These are phyloP conservation scores for Serpula lacrymans DNA, from an alignment of 768 basidiomycete genomes.

Conservation along the genomic window DNA sequence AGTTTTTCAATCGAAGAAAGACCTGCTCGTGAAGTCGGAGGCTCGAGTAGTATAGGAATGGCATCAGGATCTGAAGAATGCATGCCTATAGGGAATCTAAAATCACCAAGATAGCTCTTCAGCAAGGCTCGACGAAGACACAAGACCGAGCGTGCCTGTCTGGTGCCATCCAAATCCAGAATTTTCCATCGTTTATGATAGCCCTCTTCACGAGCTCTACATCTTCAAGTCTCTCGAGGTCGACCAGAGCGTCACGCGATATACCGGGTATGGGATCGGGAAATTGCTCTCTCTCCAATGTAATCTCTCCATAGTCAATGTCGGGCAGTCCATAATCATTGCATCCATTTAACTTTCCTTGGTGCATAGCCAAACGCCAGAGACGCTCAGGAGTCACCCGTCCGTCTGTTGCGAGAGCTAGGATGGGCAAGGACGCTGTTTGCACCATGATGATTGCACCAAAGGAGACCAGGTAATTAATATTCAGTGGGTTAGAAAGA, in stretches of 20 bases:
- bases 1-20: background rate
- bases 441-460: background rate
- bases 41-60: background rate
- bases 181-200: background rate
- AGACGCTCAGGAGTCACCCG: background rate
- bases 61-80: background rate
- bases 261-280: background rate
- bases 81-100: background rate
- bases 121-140: background rate
- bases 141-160: background rate
- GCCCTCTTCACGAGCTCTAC: background rate
- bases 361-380: background rate
- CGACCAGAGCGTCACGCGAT: background rate
- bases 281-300: background rate
- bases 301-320: background rate
- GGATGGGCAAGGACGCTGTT: background rate
- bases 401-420: background rate
- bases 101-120: background rate
- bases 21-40: background rate
- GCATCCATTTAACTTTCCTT: background rate
- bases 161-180: background rate
- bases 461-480: background rate
- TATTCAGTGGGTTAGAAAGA: background rate
- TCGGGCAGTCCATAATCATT: background rate
- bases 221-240: background rate